A percentile compares a stretch with the other conserved stretches of the same genome.
Evolutionary conservation across 1,139 yeast species (phyloP).

Genomic region (Nadsonia starkeyi-henricii): DNA sequence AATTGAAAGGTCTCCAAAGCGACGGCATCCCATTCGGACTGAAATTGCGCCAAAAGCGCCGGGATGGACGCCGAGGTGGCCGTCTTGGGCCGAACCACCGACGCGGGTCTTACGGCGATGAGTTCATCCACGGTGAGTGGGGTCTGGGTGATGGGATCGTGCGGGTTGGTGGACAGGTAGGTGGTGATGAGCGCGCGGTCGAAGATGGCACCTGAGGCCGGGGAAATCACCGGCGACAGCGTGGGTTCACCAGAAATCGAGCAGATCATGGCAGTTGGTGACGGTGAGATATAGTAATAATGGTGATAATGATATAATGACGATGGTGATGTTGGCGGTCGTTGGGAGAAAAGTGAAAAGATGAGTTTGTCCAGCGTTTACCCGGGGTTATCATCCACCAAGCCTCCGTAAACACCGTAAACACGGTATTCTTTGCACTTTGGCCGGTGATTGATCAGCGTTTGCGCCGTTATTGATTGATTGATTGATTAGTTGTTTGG

Average conservation of each 20-base stretch:
- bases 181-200: slow-evolving; percentile 48
- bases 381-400: too few species aligned
- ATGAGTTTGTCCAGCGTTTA: too few species aligned
- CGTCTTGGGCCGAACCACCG: slow-evolving; percentile 31
- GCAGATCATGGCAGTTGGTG: slow-evolving; percentile 7
- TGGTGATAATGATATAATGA: too few species aligned
- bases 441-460: too few species aligned
- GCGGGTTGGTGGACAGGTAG: slow-evolving; percentile 47
- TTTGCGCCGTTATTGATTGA: too few species aligned
- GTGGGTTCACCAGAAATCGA: slow-evolving; percentile 57
- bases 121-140: slow-evolving; percentile 47
- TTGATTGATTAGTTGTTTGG: too few species aligned
- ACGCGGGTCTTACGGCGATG: slow-evolving; percentile 25
- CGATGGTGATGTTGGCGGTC: too few species aligned
- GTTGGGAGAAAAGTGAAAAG: too few species aligned
- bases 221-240: slow-evolving; percentile 55
- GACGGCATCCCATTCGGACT: slow-evolving; percentile 81
- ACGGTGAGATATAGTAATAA: too few species aligned
- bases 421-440: too few species aligned
- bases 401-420: too few species aligned
- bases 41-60: slow-evolving; percentile 55
- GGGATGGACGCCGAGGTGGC: slow-evolving; percentile 62
- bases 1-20: slow-evolving; percentile 69
- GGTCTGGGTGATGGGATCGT: slow-evolving; percentile 67
- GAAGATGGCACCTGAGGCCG: slow-evolving; percentile 35